Percentiles rank a stretch among this genome's conserved stretches.
Evolutionary conservation across 768 basidiomycete species (phyloP).

Genomic region (Tulasnella sp.): DNA sequence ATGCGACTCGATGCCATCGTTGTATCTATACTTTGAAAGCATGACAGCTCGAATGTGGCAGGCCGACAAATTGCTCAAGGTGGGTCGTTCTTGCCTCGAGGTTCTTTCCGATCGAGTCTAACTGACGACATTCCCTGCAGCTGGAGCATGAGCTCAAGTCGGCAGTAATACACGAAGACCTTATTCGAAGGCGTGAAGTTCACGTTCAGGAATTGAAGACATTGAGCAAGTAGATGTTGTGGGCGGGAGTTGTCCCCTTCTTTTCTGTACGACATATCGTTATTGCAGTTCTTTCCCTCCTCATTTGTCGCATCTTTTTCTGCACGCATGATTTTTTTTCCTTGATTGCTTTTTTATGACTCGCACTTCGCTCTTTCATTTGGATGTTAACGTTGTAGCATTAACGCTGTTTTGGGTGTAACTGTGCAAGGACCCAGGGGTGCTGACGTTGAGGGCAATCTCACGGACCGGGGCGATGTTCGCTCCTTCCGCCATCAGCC

Average conservation of each 20-base stretch:
- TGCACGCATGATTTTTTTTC: background rate
- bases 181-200: slow-evolving; percentile 45
- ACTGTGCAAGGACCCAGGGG: background rate
- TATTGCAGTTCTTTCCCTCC: slow-evolving; percentile 2
- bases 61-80: slow-evolving; percentile 82
- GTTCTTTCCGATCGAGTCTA: background rate
- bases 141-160: slow-evolving; percentile 51
- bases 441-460: background rate
- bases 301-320: background rate
- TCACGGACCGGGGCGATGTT: background rate
- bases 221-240: background rate
- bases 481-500: background rate
- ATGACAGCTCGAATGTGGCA: slow-evolving; percentile 92
- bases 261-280: background rate
- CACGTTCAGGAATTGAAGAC: slow-evolving; percentile 38
- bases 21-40: slow-evolving; percentile 84
- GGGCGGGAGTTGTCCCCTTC: background rate
- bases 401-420: background rate
- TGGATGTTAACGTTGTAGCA: slow-evolving; percentile 1
- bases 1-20: slow-evolving; percentile 77
- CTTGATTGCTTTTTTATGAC: background rate
- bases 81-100: slow-evolving; percentile 33
- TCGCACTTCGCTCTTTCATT: background rate
- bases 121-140: slow-evolving; percentile 30
- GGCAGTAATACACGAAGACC: slow-evolving; percentile 46